These are phyloP conservation scores for Penstemon barbatus DNA, from an alignment of 257 asterid species.

Conservation along the genomic window DNA sequence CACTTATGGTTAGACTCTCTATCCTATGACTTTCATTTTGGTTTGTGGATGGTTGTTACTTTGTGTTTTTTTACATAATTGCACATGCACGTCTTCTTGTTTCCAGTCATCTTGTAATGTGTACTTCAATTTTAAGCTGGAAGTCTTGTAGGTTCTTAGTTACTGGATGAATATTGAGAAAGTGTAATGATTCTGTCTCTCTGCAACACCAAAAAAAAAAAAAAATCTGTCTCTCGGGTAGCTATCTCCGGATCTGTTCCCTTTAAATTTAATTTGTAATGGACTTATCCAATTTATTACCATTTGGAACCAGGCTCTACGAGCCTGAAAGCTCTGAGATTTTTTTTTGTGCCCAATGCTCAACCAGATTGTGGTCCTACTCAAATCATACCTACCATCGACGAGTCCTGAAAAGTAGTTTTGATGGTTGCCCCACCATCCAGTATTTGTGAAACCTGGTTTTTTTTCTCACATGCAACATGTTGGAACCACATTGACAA, in stretches of 20 bases:
- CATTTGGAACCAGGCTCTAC: slow-evolving; percentile 7
- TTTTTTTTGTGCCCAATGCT: not conserved
- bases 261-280: not conserved
- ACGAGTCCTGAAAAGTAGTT: slow-evolving; percentile 18
- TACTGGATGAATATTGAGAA: slow-evolving; percentile 19
- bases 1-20: slow-evolving; percentile 6
- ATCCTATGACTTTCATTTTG: slow-evolving; percentile 15
- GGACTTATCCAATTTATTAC: slow-evolving; percentile 10
- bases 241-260: not conserved
- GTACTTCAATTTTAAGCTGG: slow-evolving; percentile 9
- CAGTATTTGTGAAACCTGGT: slow-evolving; percentile 8
- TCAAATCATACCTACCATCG: not conserved
- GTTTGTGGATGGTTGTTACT: slow-evolving; percentile 24
- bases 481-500: slow-evolving; percentile 1
- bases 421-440: not conserved
- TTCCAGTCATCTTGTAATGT: not conserved
- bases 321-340: slow-evolving; percentile 5
- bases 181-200: not conserved
- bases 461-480: not conserved
- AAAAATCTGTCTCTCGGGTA: not conserved
- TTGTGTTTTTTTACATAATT: slow-evolving; percentile 8
- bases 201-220: too few relatives aligned
- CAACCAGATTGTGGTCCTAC: slow-evolving; percentile 12
- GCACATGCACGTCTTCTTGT: not conserved
- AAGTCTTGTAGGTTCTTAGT: slow-evolving; percentile 14